Base-by-base conservation (phyloP, 1,284 basidiomycete genomes). In the Cryptococcus sp. region DNA sequence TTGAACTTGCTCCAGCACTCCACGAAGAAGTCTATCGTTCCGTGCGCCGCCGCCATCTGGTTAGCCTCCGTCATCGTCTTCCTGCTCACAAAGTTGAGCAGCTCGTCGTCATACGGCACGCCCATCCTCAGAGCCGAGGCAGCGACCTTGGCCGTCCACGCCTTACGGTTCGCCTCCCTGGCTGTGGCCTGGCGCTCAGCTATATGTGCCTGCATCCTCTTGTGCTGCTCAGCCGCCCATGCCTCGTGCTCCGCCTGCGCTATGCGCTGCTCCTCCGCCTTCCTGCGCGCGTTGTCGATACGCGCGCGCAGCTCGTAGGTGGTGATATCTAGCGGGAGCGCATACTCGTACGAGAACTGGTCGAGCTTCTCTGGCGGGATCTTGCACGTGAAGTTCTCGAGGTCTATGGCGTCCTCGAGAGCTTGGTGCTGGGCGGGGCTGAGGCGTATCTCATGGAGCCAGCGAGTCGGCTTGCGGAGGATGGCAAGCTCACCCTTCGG, bases 301-400 rank as follows among this genome's bases (percentile, higher is more conserved):
- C 57, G 53, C 18, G 52, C 50, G 1, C 56, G 43, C 6, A 71
- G 50, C 24, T 68, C 61, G 7, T 39, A 28, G 15, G 67, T 58
- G 33, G 64, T 59, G 39, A 53, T 66, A 1, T 46, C 37, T 1
- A 56, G 24, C 7, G 65, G 60, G 12, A 73, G 51, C 2, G 69
- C 70, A 40, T 67, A 63, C 21, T 69, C 66, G 43, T 62, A 71
- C 0, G 71, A 70, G 12, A 73, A 61, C 18, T 60, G 36, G 16
- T 61, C 57, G 3, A 70, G 47, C 15, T 66, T 63, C n/a, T 62
- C 61, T 0, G 48, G 45, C 2, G 43, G 57, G 44, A 71, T 36
- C 4, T 35, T 40, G 12, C 50, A 46, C n/a, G 43, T 46, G n/a
- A 59, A 64, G 1, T 50, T 57, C 1, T 42, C 42, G 16, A 23